These are phyloP conservation scores for Ceratocystis huliohia DNA, from an alignment of 2,329 filamentous ascomycete species.

Conservation along the genomic window DNA sequence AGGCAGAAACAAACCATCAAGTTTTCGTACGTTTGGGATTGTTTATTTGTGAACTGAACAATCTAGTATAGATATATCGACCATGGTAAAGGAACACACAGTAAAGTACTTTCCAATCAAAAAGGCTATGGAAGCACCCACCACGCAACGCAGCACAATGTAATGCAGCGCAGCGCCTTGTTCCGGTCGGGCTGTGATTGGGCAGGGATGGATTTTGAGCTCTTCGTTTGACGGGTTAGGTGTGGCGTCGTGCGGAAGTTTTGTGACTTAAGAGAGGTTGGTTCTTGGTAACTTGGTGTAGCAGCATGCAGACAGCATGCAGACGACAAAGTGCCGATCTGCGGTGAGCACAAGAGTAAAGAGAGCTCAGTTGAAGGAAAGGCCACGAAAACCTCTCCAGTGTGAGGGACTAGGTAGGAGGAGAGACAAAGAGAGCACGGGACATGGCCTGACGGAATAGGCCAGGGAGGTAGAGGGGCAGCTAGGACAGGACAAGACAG, in stretches of 20 bases:
- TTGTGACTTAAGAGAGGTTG: not conserved
- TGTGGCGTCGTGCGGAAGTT: too few relatives aligned
- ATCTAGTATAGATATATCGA: not conserved
- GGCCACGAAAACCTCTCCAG: not conserved
- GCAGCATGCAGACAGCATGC: not conserved
- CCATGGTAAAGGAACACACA: not conserved
- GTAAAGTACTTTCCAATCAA: not conserved
- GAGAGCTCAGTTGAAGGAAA: not conserved
- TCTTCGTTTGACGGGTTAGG: not conserved
- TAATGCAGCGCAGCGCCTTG: not conserved
- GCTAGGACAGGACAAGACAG: not conserved
- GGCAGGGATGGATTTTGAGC: not conserved
- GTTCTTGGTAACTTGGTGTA: not conserved
- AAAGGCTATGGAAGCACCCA: not conserved
- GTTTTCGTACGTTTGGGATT: too few relatives aligned
- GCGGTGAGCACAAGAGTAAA: not conserved
- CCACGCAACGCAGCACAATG: too few relatives aligned
- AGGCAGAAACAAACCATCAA: too few relatives aligned
- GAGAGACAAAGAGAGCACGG: not conserved
- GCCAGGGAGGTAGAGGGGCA: not conserved
- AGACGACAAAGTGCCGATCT: not conserved
- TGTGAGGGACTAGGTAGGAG: not conserved
- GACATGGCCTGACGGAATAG: too few relatives aligned
- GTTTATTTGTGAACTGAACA: too few relatives aligned
- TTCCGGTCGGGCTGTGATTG: not conserved